Base-by-base conservation (phyloP, 1,284 basidiomycete species). In the Gastroboletus turbinatus region DNA sequence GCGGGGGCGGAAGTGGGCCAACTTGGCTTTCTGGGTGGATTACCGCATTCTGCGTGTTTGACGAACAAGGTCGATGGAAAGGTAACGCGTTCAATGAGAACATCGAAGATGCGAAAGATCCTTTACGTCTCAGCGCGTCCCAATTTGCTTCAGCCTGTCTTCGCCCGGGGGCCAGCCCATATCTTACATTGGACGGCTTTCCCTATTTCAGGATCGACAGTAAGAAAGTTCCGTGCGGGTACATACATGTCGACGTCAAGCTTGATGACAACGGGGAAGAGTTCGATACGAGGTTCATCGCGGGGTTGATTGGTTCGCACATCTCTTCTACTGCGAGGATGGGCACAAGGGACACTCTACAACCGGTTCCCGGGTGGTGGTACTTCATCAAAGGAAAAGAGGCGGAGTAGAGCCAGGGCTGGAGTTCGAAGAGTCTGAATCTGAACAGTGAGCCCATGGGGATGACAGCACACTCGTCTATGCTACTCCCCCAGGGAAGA, bases 31-130 rank as follows among this genome's bases (percentile, higher is more conserved):
- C 56, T 40, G 74, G 74, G 13, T 74, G 74, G 73, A 64, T 74
- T 42, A 71, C 72, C 17, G 65, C 70, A 2, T 72, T 74, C 59
- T 65, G 55, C 11, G 62, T 69, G n/a, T 73, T 71, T 55, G 53
- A 64, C 40, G 50, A 48, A 23, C 36, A 64, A 9, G 67, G 69
- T 10, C 47, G 59, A 21, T 70, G 71, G 66, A 59, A 23, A 40
- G 30, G 29, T 30, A 46, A 23, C 3, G 1, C 5, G 29, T 21
- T 46, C 14, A 35, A 46, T 14, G 19, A 23, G 21, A 46, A 10
- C 9, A 11, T 5, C 9, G 14, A 32, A 16, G 29, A 10, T 23
- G 30, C 14, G 5, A 21, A 5, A 16, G 30, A 35, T 16, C 25
- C 35, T 19, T 5, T 44, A 13, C 11, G 1, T 48, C 46, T 48